Evolutionary conservation across 2,329 filamentous ascomycete genomes (phyloP).

Genomic region (Neopestalotiopsis sp.): DNA sequence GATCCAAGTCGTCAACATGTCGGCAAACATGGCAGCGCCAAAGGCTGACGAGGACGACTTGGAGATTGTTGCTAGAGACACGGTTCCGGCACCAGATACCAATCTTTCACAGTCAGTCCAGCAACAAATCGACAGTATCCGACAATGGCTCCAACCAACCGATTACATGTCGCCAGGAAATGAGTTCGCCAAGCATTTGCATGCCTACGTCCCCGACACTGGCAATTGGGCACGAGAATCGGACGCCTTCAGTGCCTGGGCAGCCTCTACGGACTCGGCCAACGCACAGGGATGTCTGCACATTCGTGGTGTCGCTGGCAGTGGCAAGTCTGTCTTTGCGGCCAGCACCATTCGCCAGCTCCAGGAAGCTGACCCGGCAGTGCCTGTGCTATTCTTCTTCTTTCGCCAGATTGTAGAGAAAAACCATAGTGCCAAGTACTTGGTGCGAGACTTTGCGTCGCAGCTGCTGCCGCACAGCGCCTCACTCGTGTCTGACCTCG

Average conservation of each 20-base stretch:
- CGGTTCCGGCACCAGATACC: background rate
- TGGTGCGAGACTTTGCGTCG: conserved; percentile 42
- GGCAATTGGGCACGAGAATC: too few species aligned
- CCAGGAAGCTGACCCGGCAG: conserved; percentile 20
- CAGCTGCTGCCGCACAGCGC: conserved; percentile 39
- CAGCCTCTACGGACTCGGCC: conserved; percentile 29
- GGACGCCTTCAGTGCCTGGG: too few species aligned
- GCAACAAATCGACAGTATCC: conserved; percentile 23
- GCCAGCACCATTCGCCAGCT: conserved; percentile 32
- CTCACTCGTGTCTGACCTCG: conserved; percentile 29
- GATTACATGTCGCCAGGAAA: conserved; percentile 30
- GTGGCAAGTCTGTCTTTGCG: conserved; percentile 43
- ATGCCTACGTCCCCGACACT: too few species aligned
- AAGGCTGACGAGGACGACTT: too few species aligned
- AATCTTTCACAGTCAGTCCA: conserved; percentile 21
- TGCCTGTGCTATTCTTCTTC: conserved; percentile 44
- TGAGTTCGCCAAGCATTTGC: conserved; percentile 31
- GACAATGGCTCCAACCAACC: conserved; percentile 38
- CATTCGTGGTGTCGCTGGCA: conserved; percentile 16
- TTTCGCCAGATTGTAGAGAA: conserved; percentile 45
- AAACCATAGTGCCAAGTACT: conserved; percentile 36
- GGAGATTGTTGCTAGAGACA: too few species aligned
- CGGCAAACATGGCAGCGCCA: too few species aligned
- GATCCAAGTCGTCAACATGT: too few species aligned
- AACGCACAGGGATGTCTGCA: too few species aligned